Evolutionary conservation across 164 flowering plant genomes (phyloP).

Genomic region (Tetrastigma voinierianum): DNA sequence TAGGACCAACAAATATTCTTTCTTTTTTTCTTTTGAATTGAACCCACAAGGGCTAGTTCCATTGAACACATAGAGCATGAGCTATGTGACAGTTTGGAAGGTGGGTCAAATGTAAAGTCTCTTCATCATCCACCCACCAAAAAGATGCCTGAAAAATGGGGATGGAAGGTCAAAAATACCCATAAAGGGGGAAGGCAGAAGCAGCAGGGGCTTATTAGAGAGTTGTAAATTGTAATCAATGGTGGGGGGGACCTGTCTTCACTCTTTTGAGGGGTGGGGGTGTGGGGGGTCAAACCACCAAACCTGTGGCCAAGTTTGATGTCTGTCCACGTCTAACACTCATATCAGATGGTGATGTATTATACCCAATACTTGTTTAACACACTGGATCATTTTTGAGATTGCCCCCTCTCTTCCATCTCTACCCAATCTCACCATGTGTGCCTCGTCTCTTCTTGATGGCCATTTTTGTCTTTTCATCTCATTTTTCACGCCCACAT

Average conservation of each 20-base stretch:
- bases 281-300: background rate
- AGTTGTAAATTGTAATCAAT: no score
- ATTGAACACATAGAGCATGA: no score
- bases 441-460: background rate
- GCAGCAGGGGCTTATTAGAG: no score
- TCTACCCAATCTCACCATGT: background rate
- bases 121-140: background rate
- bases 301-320: background rate
- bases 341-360: background rate
- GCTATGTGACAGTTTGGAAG: background rate
- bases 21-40: no score
- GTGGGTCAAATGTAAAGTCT: background rate
- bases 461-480: background rate
- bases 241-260: no score
- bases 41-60: no score
- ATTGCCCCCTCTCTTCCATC: background rate
- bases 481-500: background rate
- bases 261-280: no score
- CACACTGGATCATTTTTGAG: constrained; percentile 1
- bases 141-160: background rate
- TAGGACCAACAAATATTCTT: no score
- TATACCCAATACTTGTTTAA: background rate
- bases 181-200: background rate
- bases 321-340: background rate
- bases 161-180: background rate